Evolutionary conservation across 768 basidiomycete genomes (phyloP).

Genomic region (Sarcodon aspratus): DNA sequence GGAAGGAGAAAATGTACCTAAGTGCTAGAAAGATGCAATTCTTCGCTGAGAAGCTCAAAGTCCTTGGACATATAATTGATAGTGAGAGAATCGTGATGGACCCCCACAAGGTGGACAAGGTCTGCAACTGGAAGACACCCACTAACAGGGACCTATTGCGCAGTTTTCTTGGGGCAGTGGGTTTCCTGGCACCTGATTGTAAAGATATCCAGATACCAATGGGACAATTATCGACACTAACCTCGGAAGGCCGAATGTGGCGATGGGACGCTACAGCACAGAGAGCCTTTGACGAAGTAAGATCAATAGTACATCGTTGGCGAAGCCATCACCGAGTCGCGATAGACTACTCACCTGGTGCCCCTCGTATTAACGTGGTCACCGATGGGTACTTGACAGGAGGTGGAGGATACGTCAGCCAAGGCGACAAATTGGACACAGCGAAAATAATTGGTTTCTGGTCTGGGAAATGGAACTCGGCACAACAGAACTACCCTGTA

Average conservation of each 20-base stretch:
- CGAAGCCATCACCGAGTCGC: slow-evolving; percentile 9
- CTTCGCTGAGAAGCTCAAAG: slow-evolving; percentile 7
- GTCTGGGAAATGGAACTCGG: slow-evolving; percentile 15
- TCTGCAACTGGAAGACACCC: slow-evolving; percentile 19
- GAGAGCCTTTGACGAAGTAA: slow-evolving; percentile 18
- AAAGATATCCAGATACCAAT: slow-evolving; percentile 24
- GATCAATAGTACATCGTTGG: background rate
- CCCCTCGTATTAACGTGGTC: slow-evolving; percentile 12
- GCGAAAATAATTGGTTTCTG: slow-evolving; percentile 14
- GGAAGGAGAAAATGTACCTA: too few species aligned
- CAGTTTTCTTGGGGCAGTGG: slow-evolving; percentile 21
- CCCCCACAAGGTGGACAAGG: slow-evolving; percentile 27
- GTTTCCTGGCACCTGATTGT: slow-evolving; percentile 23
- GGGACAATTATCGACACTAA: slow-evolving; percentile 16
- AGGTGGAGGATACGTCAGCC: slow-evolving; percentile 9
- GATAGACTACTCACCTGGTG: slow-evolving; percentile 12
- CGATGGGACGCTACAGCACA: slow-evolving; percentile 20
- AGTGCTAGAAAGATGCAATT: slow-evolving; percentile 17
- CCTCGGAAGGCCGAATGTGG: slow-evolving; percentile 7
- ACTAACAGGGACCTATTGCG: slow-evolving; percentile 20
- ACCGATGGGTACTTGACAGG: slow-evolving; percentile 15
- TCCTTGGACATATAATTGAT: slow-evolving; percentile 23
- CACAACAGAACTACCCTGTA: slow-evolving; percentile 23
- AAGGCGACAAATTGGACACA: slow-evolving; percentile 10
- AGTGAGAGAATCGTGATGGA: slow-evolving; percentile 31